Evolutionary conservation across 108 stramenopile species (phyloP).

Genomic region (Mediolabrus comicus): DNA sequence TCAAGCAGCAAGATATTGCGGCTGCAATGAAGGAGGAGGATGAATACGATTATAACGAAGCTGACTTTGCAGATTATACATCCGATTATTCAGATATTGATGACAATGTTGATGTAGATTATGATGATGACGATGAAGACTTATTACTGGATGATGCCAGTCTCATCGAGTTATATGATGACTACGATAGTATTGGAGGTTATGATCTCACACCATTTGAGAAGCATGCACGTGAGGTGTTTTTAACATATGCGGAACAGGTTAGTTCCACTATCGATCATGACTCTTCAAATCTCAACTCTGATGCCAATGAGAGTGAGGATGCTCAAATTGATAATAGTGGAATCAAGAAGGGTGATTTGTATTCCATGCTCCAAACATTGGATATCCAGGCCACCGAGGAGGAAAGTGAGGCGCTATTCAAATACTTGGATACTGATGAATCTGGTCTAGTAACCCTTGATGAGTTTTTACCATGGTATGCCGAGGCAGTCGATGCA

Average conservation of each 20-base stretch:
- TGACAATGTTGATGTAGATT: neutral
- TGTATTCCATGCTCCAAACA: slow-evolving; percentile 39
- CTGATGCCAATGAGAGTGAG: slow-evolving; percentile 14
- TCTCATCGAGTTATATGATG: slow-evolving; percentile 6
- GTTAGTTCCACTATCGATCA: slow-evolving; percentile 39
- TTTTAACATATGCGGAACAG: slow-evolving; percentile 37
- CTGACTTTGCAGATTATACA: slow-evolving; percentile 38
- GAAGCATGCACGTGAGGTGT: slow-evolving; percentile 46
- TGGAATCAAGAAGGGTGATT: slow-evolving; percentile 32
- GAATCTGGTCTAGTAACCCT: slow-evolving; percentile 45
- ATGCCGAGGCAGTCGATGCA: slow-evolving; percentile 57
- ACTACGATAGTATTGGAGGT: slow-evolving; percentile 17
- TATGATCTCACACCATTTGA: slow-evolving; percentile 44
- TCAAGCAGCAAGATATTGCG: neutral
- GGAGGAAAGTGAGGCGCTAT: slow-evolving; percentile 57
- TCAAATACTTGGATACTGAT: slow-evolving; percentile 60
- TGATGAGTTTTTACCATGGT: slow-evolving; percentile 76
- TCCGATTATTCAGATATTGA: slow-evolving; percentile 27
- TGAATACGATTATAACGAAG: slow-evolving; percentile 48
- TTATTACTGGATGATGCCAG: slow-evolving; percentile 3
- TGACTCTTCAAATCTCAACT: slow-evolving; percentile 22
- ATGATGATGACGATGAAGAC: slow-evolving; percentile 14
- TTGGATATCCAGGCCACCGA: slow-evolving; percentile 60
- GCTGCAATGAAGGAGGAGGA: slow-evolving; percentile 9
- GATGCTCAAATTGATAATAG: slow-evolving; percentile 19